Conservation (phyloP, 768 basidiomycete species). For the Leucosporidium creatinivorum region DNA sequence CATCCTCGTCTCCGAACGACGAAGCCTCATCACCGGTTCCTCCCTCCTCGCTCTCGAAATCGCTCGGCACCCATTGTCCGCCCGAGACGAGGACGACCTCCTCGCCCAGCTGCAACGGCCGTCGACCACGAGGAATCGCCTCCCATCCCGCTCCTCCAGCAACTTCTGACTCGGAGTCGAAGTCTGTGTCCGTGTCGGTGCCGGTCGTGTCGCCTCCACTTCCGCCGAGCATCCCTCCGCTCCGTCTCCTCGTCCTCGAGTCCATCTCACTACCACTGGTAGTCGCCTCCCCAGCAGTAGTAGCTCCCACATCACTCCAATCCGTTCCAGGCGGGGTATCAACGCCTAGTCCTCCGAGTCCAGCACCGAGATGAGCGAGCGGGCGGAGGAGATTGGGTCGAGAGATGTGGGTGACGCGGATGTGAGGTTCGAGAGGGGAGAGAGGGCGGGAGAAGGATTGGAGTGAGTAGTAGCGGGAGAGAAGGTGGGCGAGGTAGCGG, state of each 20-base stretch:
- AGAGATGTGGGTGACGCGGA: constrained; percentile 24
- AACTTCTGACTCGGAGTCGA: too few species aligned
- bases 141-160: too few species aligned
- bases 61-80: neutral
- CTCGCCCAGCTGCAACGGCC: too few species aligned
- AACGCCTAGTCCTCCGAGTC: neutral
- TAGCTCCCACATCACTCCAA: neutral
- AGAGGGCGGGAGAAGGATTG: constrained; percentile 23
- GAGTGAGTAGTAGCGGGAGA: constrained; percentile 28
- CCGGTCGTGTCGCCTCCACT: too few species aligned
- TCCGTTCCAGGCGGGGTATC: constrained; percentile 27
- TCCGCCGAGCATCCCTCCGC: too few species aligned
- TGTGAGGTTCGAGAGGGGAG: constrained; percentile 16
- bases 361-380: neutral
- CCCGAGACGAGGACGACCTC: neutral
- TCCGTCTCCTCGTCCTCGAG: neutral
- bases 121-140: too few species aligned
- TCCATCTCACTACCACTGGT: constrained; percentile 1
- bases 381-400: constrained; percentile 10
- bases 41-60: neutral
- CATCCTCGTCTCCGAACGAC: neutral
- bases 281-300: too few species aligned
- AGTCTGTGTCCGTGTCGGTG: too few species aligned
- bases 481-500: constrained; percentile 24
- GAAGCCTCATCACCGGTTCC: neutral